Conservation (phyloP, 345 rosid genomes). For the Eucalyptus marginata region DNA sequence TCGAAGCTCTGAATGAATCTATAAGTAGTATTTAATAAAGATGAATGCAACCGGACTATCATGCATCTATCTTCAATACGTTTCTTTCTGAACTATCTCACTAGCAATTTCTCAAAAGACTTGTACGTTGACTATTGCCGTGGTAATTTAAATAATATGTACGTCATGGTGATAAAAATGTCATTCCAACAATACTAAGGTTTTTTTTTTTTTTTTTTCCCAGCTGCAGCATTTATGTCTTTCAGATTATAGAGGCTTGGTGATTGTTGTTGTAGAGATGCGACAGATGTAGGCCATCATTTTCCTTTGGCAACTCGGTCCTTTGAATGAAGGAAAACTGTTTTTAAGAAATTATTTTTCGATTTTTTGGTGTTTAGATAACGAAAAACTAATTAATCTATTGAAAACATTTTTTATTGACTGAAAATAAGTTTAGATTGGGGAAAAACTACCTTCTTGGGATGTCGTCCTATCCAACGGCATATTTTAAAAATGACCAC, state of each 20-base stretch:
- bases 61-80: background rate
- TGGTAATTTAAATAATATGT: background rate
- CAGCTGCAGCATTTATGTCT: background rate
- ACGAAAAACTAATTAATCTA: too few relatives aligned
- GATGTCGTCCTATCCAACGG: too few relatives aligned
- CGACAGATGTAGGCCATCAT: too few relatives aligned
- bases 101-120: background rate
- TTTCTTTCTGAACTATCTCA: background rate
- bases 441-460: too few relatives aligned
- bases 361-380: too few relatives aligned
- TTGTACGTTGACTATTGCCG: background rate
- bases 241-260: background rate
- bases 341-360: too few relatives aligned
- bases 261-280: background rate
- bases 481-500: too few relatives aligned
- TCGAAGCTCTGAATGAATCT: background rate
- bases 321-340: too few relatives aligned
- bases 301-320: too few relatives aligned
- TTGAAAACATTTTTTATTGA: too few relatives aligned
- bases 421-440: too few relatives aligned
- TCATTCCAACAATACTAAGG: background rate
- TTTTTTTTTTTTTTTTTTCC: background rate
- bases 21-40: background rate
- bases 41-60: background rate
- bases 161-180: background rate